These are phyloP conservation scores for Anaeromyces robustus DNA, from an alignment of 192 early-diverging fungal species.

Conservation along the genomic window DNA sequence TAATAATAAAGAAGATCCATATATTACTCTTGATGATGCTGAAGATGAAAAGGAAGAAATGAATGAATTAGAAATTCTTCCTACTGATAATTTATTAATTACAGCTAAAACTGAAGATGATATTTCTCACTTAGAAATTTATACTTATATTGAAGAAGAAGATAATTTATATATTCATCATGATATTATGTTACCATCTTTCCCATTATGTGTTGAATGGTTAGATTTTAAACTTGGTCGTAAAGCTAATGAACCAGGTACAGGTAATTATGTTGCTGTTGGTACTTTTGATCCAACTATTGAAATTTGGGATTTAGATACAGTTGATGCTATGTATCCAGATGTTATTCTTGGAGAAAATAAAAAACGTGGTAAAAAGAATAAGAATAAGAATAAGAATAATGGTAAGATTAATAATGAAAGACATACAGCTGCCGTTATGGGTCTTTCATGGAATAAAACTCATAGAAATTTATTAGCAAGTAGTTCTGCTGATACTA, in stretches of 20 bases:
- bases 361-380: constrained; percentile 29
- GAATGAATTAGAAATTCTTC: constrained; percentile 57
- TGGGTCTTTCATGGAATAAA: constrained; percentile 89
- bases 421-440: constrained; percentile 88
- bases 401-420: constrained; percentile 45
- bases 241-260: constrained; percentile 22
- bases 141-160: constrained; percentile 63
- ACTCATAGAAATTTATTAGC: constrained; percentile 55
- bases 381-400: too few relatives aligned
- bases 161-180: constrained; percentile 93
- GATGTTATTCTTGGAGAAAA: constrained; percentile 68
- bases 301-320: constrained; percentile 97
- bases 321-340: constrained; percentile 79
- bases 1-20: constrained; percentile 69
- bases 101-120: constrained; percentile 96
- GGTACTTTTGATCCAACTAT: constrained; percentile 93
- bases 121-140: constrained; percentile 86
- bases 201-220: constrained; percentile 93
- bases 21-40: constrained; percentile 52
- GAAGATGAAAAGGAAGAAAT: constrained; percentile 73
- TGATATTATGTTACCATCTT: constrained; percentile 92
- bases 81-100: constrained; percentile 72
- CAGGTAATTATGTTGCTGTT: constrained; percentile 84
- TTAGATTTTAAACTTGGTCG: constrained; percentile 71
- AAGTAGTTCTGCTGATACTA: constrained; percentile 88